Evolutionary conservation across 805 yeast genomes (phyloP), one percentile per base, ranked within the genome.

Genomic region (Tetrapisispora namnaoensis): DNA sequence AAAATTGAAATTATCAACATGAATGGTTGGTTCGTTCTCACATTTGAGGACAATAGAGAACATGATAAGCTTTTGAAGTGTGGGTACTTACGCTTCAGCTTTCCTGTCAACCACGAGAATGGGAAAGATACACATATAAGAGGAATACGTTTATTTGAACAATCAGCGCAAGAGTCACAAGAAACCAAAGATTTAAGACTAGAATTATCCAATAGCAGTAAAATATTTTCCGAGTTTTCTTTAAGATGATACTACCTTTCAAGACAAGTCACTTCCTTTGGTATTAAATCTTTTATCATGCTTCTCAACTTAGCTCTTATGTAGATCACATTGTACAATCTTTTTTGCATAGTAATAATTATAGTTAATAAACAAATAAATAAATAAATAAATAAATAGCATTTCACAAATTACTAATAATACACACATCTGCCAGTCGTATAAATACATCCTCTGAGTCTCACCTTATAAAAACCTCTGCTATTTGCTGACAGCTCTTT

Each of bases 51-150:
- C 30, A 59, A 58, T 27, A 48, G 49, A 16, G 42, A 44, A 14
- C 13, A 32, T 32, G 66, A 62, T 37, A 42, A 47, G 13, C 48
- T 58, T 1, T 48, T 66, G 34, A 60, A 58, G 37, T 60, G 67
- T 42, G 65, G 63, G 36, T 64, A 57, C 44, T 35, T 66, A 14
- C 57, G 60, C 27, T 45, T 67, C 17, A 54, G 51, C 11, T 62
- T 67, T 44, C 67, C 66, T 10, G 48, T 57, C 1, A 93, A 95
- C 58, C 96, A 88, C 58, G 97, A 90, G 61, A 89, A 87, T 60
- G 99, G 99, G 42, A 93, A 91, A 60, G 99, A 93, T 63, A 83
- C 96, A 0, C 98, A 89, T 63, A 70, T 93, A 11, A 68, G 99
- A 43, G 83, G 89, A 0, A 72, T 90, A 17, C 78, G 79, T 21